Evolutionary conservation across 73 alveolate genomes (phyloP).

Genomic region (Blepharisma stoltei): DNA sequence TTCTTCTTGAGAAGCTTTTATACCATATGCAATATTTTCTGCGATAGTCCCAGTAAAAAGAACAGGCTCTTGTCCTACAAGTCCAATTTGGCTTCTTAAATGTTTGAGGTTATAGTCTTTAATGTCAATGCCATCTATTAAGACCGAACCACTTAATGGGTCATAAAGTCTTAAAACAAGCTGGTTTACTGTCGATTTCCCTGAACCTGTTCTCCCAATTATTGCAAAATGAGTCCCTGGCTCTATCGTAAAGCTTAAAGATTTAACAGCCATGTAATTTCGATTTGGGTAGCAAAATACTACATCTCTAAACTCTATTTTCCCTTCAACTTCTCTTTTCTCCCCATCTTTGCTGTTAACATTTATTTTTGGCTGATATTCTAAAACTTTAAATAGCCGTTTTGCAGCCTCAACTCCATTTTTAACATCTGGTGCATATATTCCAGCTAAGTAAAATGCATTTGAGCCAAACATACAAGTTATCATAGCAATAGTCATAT

Average conservation of each 20-base stretch:
- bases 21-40: slow-evolving; percentile 77
- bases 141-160: slow-evolving; percentile 61
- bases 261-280: slow-evolving; percentile 57
- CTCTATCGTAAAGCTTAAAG: slow-evolving; percentile 45
- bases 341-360: slow-evolving; percentile 20
- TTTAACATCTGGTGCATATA: slow-evolving; percentile 24
- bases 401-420: slow-evolving; percentile 56
- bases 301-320: slow-evolving; percentile 74
- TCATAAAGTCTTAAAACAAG: slow-evolving; percentile 84
- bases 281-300: slow-evolving; percentile 76
- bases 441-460: slow-evolving; percentile 1
- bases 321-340: slow-evolving; percentile 54
- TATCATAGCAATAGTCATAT: slow-evolving; percentile 26
- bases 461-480: background rate
- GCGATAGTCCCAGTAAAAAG: slow-evolving; percentile 71
- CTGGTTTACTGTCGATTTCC: slow-evolving; percentile 80
- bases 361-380: slow-evolving; percentile 22
- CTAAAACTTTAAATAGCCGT: slow-evolving; percentile 42
- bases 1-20: slow-evolving; percentile 77
- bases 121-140: slow-evolving; percentile 68
- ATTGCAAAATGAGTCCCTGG: slow-evolving; percentile 75
- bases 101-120: slow-evolving; percentile 56
- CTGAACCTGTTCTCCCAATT: slow-evolving; percentile 88
- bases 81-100: slow-evolving; percentile 70
- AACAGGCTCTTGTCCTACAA: slow-evolving; percentile 93